phyloP scores from a whole-genome alignment of 2,329 filamentous ascomycete species.

The Arthroderma sp. region DNA sequence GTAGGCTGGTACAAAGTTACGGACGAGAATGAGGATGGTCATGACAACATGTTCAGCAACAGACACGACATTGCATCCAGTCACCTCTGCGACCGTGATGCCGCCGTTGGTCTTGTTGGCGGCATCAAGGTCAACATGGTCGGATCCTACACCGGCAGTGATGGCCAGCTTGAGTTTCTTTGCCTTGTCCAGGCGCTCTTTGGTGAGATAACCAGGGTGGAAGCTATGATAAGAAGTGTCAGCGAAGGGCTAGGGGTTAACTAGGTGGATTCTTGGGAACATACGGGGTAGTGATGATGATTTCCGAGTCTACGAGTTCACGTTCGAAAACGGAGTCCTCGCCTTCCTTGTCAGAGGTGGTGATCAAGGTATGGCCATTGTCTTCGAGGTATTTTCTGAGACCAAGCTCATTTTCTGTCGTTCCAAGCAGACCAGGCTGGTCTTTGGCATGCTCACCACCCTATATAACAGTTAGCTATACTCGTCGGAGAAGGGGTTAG shows the following conservation, averaged over 20 bases:
- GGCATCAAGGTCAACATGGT: slow-evolving; percentile 93
- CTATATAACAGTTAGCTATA: slow-evolving; percentile 26
- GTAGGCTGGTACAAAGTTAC: slow-evolving; percentile 97
- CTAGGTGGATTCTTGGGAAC: slow-evolving; percentile 17
- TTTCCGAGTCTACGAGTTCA: slow-evolving; percentile 89
- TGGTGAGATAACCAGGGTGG: slow-evolving; percentile 95
- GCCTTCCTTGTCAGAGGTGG: slow-evolving; percentile 95
- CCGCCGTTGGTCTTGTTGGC: slow-evolving; percentile 98
- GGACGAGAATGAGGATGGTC: slow-evolving; percentile 91
- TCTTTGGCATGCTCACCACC: slow-evolving; percentile 76
- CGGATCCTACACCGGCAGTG: slow-evolving; percentile 94
- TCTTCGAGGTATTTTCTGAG: slow-evolving; percentile 96
- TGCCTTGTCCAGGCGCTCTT: slow-evolving; percentile 89
- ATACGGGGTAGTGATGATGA: slow-evolving; percentile 98
- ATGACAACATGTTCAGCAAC: slow-evolving; percentile 98
- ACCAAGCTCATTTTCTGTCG: slow-evolving; percentile 96
- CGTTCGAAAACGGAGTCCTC: slow-evolving; percentile 87
- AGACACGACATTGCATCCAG: slow-evolving; percentile 94
- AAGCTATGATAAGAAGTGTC: slow-evolving; percentile 47
- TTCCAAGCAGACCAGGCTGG: slow-evolving; percentile 79
- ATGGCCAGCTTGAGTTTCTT: slow-evolving; percentile 98
- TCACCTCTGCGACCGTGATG: slow-evolving; percentile 93
- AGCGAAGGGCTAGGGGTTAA: not conserved
- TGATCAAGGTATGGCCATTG: slow-evolving; percentile 89
- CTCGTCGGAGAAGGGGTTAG: not conserved